Evolutionary conservation across 768 basidiomycete genomes (phyloP).

Genomic region (Obba rivulosa): DNA sequence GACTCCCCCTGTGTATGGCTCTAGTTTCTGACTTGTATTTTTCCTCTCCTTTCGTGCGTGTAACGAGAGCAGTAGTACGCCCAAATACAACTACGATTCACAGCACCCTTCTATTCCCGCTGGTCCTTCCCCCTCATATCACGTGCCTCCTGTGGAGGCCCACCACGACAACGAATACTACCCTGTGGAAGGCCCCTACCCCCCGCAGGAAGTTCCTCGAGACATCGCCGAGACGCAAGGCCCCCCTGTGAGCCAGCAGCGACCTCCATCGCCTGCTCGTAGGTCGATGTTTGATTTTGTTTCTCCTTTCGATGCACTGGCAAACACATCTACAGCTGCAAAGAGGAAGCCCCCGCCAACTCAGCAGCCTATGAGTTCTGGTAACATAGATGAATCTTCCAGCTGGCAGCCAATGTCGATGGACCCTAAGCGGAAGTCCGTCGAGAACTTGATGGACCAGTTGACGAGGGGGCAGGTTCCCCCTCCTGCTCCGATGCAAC

Average conservation of each 20-base stretch:
- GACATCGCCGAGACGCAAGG: slow-evolving; percentile 11
- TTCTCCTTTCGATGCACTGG: slow-evolving; percentile 79
- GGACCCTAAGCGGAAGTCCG: slow-evolving; percentile 75
- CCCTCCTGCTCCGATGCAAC: slow-evolving; percentile 21
- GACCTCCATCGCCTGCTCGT: slow-evolving; percentile 60
- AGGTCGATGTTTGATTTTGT: slow-evolving; percentile 84
- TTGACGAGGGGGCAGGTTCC: slow-evolving; percentile 45
- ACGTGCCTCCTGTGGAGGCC: slow-evolving; percentile 14
- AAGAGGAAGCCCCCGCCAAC: slow-evolving; percentile 71
- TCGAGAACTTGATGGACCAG: slow-evolving; percentile 77
- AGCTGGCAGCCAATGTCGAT: slow-evolving; percentile 37
- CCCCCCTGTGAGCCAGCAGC: slow-evolving; percentile 24
- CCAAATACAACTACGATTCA: slow-evolving; percentile 11
- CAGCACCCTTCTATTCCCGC: slow-evolving; percentile 11
- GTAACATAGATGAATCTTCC: slow-evolving; percentile 53
- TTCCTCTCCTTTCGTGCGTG: slow-evolving; percentile 4
- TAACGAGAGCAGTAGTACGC: slow-evolving; percentile 1
- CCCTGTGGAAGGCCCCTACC: slow-evolving; percentile 8
- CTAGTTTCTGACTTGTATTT: slow-evolving; percentile 1
- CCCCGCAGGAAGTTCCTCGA: slow-evolving; percentile 13
- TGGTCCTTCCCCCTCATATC: slow-evolving; percentile 19
- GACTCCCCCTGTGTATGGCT: not conserved
- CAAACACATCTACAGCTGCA: slow-evolving; percentile 34
- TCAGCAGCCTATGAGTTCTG: slow-evolving; percentile 31
- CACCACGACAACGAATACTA: slow-evolving; percentile 16